Conservation (phyloP, 2,329 filamentous ascomycete genomes). For the Pseudogymnoascus sp. region DNA sequence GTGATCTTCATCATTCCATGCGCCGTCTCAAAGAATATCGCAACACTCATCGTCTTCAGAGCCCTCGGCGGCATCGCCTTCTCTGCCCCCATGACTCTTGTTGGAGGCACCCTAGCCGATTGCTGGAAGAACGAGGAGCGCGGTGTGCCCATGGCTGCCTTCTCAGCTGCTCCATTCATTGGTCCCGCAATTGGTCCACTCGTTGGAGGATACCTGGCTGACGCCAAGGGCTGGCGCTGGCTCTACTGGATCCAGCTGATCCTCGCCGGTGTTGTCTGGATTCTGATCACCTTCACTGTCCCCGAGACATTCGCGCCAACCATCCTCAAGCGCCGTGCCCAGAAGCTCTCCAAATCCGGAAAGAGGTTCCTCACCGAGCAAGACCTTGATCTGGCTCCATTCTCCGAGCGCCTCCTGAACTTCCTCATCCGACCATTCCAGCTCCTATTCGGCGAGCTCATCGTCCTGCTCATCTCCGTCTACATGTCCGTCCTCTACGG, state of each 20-base stretch:
- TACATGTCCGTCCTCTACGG: conserved; percentile 82
- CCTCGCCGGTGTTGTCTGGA: conserved; percentile 58
- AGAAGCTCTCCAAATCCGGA: conserved; percentile 61
- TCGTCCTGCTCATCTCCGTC: conserved; percentile 73
- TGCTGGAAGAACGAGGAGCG: conserved; percentile 79
- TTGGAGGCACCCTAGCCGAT: conserved; percentile 75
- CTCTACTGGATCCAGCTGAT: conserved; percentile 85
- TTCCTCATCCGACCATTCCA: conserved; percentile 80
- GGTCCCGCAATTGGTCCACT: conserved; percentile 72
- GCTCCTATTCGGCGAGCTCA: conserved; percentile 74
- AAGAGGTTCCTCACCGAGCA: conserved; percentile 66
- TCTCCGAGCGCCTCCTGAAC: conserved; percentile 60
- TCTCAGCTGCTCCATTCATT: conserved; percentile 74
- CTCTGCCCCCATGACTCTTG: conserved; percentile 78
- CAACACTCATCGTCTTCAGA: conserved; percentile 66
- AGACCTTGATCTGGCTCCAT: conserved; percentile 65
- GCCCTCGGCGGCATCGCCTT: conserved; percentile 77
- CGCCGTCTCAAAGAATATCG: conserved; percentile 67
- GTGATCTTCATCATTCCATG: conserved; percentile 76
- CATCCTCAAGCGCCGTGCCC: conserved; percentile 62
- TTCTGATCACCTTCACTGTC: conserved; percentile 78
- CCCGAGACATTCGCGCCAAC: conserved; percentile 82
- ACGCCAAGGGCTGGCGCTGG: conserved; percentile 70
- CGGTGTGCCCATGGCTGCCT: conserved; percentile 80
- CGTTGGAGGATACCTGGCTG: conserved; percentile 66